Evolutionary conservation across 352 stramenopile species (phyloP), one percentile per base, ranked within the genome.

Genomic region (Phytophthora vignae): DNA sequence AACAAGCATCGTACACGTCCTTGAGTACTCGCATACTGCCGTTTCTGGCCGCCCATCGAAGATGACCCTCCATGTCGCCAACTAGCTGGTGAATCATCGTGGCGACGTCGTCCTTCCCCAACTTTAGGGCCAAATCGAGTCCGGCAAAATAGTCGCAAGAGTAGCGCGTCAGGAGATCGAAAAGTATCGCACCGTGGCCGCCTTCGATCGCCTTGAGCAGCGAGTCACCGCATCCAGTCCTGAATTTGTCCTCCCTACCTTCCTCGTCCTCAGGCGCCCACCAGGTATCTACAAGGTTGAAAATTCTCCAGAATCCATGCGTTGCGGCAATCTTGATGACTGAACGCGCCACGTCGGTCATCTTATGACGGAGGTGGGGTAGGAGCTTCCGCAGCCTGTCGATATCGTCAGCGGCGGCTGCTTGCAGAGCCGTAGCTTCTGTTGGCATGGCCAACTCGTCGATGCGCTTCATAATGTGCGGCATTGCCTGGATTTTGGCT

Each of bases 371-470:
- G 25, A 65, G 15, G 36, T 36, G 46, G 46, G 9, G 19, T 31
- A 65, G 48, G 12, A 65, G 19, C 25, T 25, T 56, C 33, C 9
- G 17, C n/a, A 65, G 19, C 42, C 29, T 25, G 27, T 57, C 44
- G 19, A 65, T 65, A 4, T 58, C 29, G 31, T 57, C 36, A 29
- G 15, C 46, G 27, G 46, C 29, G 29, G 44, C 59, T n/a, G 59
- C 59, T n/a, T 66, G 12, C 33, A 40, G 19, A 9, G 59, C 59
- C 27, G 59, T 31, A 12, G 33, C 59, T 49, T 66, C 46, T 10
- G 29, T 33, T 33, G 29, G 6, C 29, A 33, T 33, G 6, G 29
- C 29, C 0, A 33, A 33, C 6, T 33, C 29, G 29, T 57, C 48
- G 19, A 65, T 65, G 31, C 31, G 46, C 29, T 1, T 2, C 29